A percentile compares a stretch with the other conserved stretches of the same genome.
Evolutionary conservation across 805 yeast genomes (phyloP).

Genomic region (Saturnispora serradocipensis): DNA sequence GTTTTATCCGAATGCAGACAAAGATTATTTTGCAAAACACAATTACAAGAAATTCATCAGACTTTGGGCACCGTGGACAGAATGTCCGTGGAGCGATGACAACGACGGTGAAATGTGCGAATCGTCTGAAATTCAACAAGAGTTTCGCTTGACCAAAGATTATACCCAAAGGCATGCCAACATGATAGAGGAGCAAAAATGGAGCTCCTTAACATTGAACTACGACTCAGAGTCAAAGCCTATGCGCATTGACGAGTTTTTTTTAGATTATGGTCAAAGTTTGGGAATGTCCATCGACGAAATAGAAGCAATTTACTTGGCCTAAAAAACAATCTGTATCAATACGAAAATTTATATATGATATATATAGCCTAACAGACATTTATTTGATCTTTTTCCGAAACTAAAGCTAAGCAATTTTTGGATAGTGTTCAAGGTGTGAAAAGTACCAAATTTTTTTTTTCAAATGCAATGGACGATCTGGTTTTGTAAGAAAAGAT

Average conservation of each 20-base stretch:
- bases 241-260: constrained; percentile 23
- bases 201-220: constrained; percentile 9
- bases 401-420: background rate
- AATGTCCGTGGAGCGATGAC: constrained; percentile 20
- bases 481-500: background rate
- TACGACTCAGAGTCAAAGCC: constrained; percentile 20
- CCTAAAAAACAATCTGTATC: background rate
- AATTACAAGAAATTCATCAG: constrained; percentile 43
- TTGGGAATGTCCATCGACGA: constrained; percentile 12
- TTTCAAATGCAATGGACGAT: background rate
- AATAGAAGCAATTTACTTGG: constrained; percentile 4
- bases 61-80: constrained; percentile 39
- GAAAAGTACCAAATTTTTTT: background rate
- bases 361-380: background rate
- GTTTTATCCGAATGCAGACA: constrained; percentile 38
- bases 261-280: constrained; percentile 15
- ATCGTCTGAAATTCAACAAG: constrained; percentile 24
- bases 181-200: constrained; percentile 10
- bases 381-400: background rate
- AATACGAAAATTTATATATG: background rate
- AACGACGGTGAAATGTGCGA: constrained; percentile 18
- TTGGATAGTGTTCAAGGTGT: background rate
- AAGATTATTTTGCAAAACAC: constrained; percentile 26
- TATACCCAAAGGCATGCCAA: constrained; percentile 21
- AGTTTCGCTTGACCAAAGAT: constrained; percentile 24